Evolutionary conservation across 2,329 filamentous ascomycete species (phyloP).

Genomic region (Aspergillus tanneri): DNA sequence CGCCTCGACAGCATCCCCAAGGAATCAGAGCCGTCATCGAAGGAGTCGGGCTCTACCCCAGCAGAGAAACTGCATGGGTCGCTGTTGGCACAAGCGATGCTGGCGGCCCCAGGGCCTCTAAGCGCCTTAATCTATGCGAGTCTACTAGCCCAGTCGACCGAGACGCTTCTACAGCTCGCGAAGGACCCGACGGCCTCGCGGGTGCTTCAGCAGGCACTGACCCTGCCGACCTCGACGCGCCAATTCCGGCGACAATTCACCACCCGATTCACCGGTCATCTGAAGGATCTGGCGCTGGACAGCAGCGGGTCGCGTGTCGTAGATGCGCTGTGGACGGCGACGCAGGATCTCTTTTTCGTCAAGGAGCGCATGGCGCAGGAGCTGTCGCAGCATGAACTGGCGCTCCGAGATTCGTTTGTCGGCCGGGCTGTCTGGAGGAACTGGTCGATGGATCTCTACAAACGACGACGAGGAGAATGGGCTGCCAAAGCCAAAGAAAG

Average conservation of each 20-base stretch:
- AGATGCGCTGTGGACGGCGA: slow-evolving; percentile 65
- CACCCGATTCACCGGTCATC: slow-evolving; percentile 60
- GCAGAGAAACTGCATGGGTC: slow-evolving; percentile 72
- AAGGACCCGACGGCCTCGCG: slow-evolving; percentile 60
- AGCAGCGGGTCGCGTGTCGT: slow-evolving; percentile 65
- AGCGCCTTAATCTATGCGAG: slow-evolving; percentile 70
- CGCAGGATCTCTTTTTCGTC: slow-evolving; percentile 63
- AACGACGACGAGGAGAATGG: slow-evolving; percentile 63
- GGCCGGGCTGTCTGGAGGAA: slow-evolving; percentile 71
- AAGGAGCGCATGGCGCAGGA: slow-evolving; percentile 67
- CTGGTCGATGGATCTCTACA: slow-evolving; percentile 72
- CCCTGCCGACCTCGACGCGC: slow-evolving; percentile 51
- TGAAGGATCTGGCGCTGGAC: slow-evolving; percentile 61
- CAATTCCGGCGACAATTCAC: slow-evolving; percentile 64
- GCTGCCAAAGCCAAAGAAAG: slow-evolving; percentile 58
- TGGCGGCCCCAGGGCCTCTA: slow-evolving; percentile 68
- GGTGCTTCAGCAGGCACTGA: slow-evolving; percentile 64
- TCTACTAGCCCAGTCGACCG: slow-evolving; percentile 59
- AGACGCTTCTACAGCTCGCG: slow-evolving; percentile 63
- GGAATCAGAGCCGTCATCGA: slow-evolving; percentile 43
- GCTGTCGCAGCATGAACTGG: slow-evolving; percentile 58
- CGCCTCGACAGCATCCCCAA: slow-evolving; percentile 52
- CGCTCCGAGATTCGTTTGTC: slow-evolving; percentile 62
- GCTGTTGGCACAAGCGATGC: slow-evolving; percentile 75
- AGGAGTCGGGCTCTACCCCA: slow-evolving; percentile 39